Evolutionary conservation across 257 asterid species (phyloP), one percentile per base, ranked within the genome.

Genomic region (Penstemon eatonii): DNA sequence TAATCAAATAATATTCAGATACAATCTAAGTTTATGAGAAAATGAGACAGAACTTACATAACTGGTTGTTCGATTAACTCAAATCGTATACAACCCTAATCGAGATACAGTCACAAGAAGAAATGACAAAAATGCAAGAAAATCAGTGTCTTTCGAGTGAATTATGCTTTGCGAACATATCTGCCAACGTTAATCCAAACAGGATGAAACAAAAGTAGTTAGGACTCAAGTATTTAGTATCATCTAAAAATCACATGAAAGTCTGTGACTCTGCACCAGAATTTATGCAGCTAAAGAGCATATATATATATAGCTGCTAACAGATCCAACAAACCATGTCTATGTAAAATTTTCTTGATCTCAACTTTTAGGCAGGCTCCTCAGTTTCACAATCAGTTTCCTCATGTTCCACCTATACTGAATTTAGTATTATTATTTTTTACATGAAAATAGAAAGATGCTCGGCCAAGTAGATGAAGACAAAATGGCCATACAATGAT

Each of bases 191-290:
- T 70, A 59, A 71, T 79, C 75, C 76, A 60, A 45, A 66, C 65
- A 65, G 51, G 67, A 67, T 68, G 77, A 76, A 71, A 82, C 87
- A 74, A 82, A 65, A 68, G 75, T 51, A 3, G 79, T 73, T 67
- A 44, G 54, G 67, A 67, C 12, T 44, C 67, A 66, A 56, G 50
- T 60, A 67, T 7, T 46, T 7, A 2, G 6, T 36, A 10, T 40
- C 19, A 19, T 57, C 46, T 67, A 63, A 56, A 33, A 50, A 49
- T 74, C 79, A 63, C 80, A 77, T 64, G 66, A 80, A 54, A 80
- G 76, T 77, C 42, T 58, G 77, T 56, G 72, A 67, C 60, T 37
- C 42, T 57, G 54, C 53, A 50, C 12, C 68, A 63, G 42, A 57
- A 57, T 11, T 38, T 44, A 19, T 45, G 52, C 72, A 42, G 45